Conservation (phyloP, 148 eudicot species). For the Chenopodium album region DNA sequence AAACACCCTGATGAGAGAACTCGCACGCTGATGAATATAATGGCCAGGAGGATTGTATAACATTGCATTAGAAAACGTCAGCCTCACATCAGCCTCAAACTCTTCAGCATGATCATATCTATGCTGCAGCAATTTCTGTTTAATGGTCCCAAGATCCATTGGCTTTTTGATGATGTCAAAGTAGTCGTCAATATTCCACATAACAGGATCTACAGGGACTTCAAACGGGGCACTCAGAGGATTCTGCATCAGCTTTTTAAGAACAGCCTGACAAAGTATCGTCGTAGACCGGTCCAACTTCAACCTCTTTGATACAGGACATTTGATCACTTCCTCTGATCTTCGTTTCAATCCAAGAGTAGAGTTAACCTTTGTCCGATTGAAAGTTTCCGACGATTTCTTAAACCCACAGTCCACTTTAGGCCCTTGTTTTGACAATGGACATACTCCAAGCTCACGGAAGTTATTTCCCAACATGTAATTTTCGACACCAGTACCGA, state of each 20-base stretch:
- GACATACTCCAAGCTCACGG: constrained; percentile 21
- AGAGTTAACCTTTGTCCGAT: constrained; percentile 21
- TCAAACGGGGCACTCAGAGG: constrained; percentile 37
- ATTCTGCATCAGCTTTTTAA: constrained; percentile 53
- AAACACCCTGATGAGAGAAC: constrained; percentile 41
- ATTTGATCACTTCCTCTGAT: constrained; percentile 28
- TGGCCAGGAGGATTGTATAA: constrained; percentile 66
- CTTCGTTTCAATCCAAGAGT: constrained; percentile 44
- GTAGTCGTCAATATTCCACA: constrained; percentile 64
- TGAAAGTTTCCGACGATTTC: not conserved
- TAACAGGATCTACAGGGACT: constrained; percentile 71
- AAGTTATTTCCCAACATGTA: constrained; percentile 30
- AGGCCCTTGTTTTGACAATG: constrained; percentile 11
- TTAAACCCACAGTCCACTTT: not conserved
- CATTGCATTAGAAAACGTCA: constrained; percentile 87
- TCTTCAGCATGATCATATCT: constrained; percentile 51
- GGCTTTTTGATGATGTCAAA: constrained; percentile 60
- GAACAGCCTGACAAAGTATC: constrained; percentile 42
- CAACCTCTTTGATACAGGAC: constrained; percentile 42
- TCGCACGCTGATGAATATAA: constrained; percentile 52
- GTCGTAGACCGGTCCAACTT: constrained; percentile 55
- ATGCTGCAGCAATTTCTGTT: constrained; percentile 40
- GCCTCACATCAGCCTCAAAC: constrained; percentile 71
- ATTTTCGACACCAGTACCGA: constrained; percentile 12
- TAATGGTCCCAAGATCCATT: constrained; percentile 93